Conservation (phyloP, 148 eudicot species). For the Chenopodium quinoa region DNA sequence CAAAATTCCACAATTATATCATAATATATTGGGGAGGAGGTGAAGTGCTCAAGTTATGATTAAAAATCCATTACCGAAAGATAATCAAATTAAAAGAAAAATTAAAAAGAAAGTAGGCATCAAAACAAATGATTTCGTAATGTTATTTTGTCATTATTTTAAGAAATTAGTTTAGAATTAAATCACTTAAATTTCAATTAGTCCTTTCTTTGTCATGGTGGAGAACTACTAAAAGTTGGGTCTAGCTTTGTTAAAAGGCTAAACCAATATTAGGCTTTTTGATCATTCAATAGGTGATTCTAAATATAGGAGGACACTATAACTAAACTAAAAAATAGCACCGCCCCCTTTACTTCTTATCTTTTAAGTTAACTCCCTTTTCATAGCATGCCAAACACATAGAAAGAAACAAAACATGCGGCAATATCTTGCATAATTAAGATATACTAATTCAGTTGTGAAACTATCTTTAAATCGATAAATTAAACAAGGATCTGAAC, state of each 20-base stretch:
- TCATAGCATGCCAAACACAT: constrained; percentile 18
- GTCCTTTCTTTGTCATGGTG: constrained; percentile 16
- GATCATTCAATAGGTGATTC: constrained; percentile 13
- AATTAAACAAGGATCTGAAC: background rate
- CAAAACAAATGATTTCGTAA: constrained; percentile 20
- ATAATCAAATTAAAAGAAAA: constrained; percentile 6
- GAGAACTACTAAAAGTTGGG: constrained; percentile 30
- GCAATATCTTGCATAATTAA: background rate
- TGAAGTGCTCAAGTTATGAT: constrained; percentile 33
- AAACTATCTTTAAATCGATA: too few relatives aligned
- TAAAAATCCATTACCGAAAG: constrained; percentile 21
- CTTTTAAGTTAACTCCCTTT: constrained; percentile 7
- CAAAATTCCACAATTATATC: constrained; percentile 29
- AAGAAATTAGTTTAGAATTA: background rate
- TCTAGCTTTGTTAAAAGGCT: constrained; percentile 26
- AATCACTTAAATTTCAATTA: constrained; percentile 1
- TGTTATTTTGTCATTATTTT: constrained; percentile 2
- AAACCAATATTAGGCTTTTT: constrained; percentile 36
- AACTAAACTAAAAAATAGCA: constrained; percentile 6
- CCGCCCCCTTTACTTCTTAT: constrained; percentile 15
- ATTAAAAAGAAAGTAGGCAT: constrained; percentile 11
- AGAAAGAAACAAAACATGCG: background rate
- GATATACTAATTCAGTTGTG: background rate
- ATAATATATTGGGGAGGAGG: constrained; percentile 23
- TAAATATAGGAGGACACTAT: constrained; percentile 15